Evolutionary conservation across 2,329 filamentous ascomycete species (phyloP), one percentile per base, ranked within the genome.

Genomic region (Alternaria infectoria): DNA sequence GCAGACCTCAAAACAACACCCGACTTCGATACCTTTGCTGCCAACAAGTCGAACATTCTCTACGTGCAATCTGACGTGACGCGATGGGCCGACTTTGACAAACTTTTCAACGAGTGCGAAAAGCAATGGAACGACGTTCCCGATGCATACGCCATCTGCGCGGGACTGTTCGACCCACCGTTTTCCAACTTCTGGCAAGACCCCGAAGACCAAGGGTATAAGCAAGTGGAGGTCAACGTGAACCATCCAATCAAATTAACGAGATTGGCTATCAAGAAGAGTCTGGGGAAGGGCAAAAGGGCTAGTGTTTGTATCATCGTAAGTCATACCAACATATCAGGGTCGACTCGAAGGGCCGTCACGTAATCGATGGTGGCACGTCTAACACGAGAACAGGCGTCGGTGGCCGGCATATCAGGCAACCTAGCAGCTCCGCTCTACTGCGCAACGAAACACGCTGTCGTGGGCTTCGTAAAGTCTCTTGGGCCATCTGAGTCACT

Each of bases 121-220:
- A 61, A 71, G 47, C 69, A 71, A 57, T 77, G 72, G 72, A 67
- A 66, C 17, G 75, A 77, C 56, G 73, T 76, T 3, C 75, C 75
- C n/a, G 74, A 76, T 54, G 72, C 70, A 9, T 77, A 77, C 55
- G 74, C 71, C 8, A 75, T 76, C 28, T 76, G 75, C 49, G 75
- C 75, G 4, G 75, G 74, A 5, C 46, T 77, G 0, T 77, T 77
- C 51, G 74, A 76, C 21, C 73, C 75, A 3, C 61, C 71, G 0
- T 76, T 73, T 45, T 73, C 70, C 10, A 76, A 74, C 45, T 77
- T 76, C 51, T 77, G 75, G 75, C 56, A 68, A 17, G 75, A 77
- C 54, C 68, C 73, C 0, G 75, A 77, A 26, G 72, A 74, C 2
- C 49, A 70, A 7, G 69, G 73, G 3, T 77, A 77, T 46, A 72